phyloP scores from a whole-genome alignment of 2,329 filamentous ascomycete species.

The Penicillium sp. region DNA sequence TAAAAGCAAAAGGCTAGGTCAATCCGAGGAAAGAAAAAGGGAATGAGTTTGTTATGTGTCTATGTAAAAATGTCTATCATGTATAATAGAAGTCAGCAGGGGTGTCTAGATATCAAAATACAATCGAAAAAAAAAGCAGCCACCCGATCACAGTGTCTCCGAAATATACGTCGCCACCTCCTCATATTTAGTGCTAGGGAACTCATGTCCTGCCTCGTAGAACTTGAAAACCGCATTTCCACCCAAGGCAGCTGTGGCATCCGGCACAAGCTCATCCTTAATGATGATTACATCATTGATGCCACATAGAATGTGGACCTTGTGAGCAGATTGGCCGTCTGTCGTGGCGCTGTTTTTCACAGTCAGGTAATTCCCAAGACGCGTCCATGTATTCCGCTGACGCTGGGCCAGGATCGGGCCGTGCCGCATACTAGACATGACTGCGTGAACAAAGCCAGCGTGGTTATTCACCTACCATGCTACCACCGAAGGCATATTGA shows the following conservation, averaged over 20 bases:
- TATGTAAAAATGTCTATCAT: slow-evolving; percentile 10
- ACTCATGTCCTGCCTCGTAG: slow-evolving; percentile 67
- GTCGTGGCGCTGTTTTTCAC: slow-evolving; percentile 41
- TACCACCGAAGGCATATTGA: slow-evolving; percentile 63
- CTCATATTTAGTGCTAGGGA: slow-evolving; percentile 62
- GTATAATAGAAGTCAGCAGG: no score
- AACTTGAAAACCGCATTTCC: slow-evolving; percentile 58
- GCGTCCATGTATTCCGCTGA: slow-evolving; percentile 59
- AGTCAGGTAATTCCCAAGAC: slow-evolving; percentile 53
- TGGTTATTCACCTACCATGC: slow-evolving; percentile 72
- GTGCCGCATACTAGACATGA: slow-evolving; percentile 68
- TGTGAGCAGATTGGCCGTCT: no score
- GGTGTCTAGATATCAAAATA: no score
- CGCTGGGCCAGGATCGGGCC: slow-evolving; percentile 66
- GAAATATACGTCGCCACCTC: slow-evolving; percentile 56
- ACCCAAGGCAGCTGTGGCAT: slow-evolving; percentile 59
- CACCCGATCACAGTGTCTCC: no score
- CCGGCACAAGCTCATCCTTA: slow-evolving; percentile 62
- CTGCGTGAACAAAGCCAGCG: slow-evolving; percentile 66
- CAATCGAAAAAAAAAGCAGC: no score
- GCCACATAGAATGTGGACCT: slow-evolving; percentile 66
- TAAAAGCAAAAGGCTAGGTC: slow-evolving; percentile 19
- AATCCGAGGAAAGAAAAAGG: no score
- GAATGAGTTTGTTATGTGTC: no score
- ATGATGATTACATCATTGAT: slow-evolving; percentile 66